Base-by-base conservation (phyloP, 2,329 filamentous ascomycete species). In the Apiospora pterosperma region DNA sequence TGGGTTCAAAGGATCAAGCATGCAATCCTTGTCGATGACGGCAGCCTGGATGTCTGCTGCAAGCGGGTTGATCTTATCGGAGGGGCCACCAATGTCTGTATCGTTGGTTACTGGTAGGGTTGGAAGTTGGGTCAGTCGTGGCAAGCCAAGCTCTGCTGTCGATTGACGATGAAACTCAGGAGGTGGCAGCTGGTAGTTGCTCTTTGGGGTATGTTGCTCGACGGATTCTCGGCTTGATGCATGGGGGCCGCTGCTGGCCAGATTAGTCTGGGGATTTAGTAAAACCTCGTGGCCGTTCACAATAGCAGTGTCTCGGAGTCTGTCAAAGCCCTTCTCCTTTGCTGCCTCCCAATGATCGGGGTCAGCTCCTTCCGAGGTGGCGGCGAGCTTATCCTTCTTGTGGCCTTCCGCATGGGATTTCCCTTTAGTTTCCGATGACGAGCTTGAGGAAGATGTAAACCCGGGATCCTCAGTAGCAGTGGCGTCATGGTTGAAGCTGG, bases 1-100 rank as follows among this genome's bases (percentile, higher is more conserved):
- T 63, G 92, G 85, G 65, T 90, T 89, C 44, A 99, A 79, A 0
- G 96, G 96, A 77, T 99, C 96, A 19, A 85, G 87, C 93, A 99
- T 99, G 78, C 95, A 98, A 75, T 98, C 92, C 71, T 94, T 92
- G 67, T 92, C 88, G 31, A 99, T 86, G 38, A 86, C 81, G 0
- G 93, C 92, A 23, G 85, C 86, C 65, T 87, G 86, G 71, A 98
- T 89, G 64, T 96, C 92, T 10, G 88, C 80, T 60, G 85, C 80
- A 68, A 87, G 76, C 10, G 83, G 82, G 76, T 88, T 84, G 62
- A 86, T 78, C 25, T 74, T 70, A 28, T 78, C 77, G 31, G 76
- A 36, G 23, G 92, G 91, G 0, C 91, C 92, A 36, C 91, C 90
- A 72, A 93, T 95, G 72, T 97, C 93, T 5, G 89, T 91, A 71